phyloP scores from a whole-genome alignment of 805 yeast genomes.

The Metschnikowia santaceciliae region DNA sequence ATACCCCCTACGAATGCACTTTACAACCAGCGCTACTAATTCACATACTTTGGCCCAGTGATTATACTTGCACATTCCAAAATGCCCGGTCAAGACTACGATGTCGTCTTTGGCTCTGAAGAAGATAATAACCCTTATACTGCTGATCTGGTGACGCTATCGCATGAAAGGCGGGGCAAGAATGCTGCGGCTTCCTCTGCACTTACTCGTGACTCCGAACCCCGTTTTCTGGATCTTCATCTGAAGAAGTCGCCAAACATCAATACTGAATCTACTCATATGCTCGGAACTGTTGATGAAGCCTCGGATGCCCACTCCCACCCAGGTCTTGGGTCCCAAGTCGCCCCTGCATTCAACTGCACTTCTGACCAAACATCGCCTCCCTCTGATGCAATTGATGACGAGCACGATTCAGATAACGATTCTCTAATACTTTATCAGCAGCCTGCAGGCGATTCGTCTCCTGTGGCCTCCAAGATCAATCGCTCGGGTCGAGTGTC shows the following conservation, averaged over 20 bases:
- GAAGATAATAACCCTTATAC: conserved; percentile 35
- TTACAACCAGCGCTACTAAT: not conserved
- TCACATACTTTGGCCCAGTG: not conserved
- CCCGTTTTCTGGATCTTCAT: not conserved
- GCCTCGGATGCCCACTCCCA: not conserved
- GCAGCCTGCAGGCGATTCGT: conserved; percentile 10
- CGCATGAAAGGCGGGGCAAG: conserved; percentile 5
- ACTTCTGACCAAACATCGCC: not conserved
- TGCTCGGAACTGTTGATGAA: not conserved
- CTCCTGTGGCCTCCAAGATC: conserved; percentile 22
- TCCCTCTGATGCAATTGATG: not conserved
- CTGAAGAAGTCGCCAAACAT: not conserved
- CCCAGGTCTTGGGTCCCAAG: not conserved
- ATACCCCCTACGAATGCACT: conserved; percentile 3
- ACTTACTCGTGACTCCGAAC: not conserved
- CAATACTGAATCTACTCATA: too few species aligned
- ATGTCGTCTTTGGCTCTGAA: conserved; percentile 18
- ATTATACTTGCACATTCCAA: not conserved
- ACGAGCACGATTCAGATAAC: conserved; percentile 18
- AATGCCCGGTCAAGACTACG: not conserved
- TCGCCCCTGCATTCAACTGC: conserved; percentile 3
- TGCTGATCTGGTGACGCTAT: conserved; percentile 2
- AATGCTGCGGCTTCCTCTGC: not conserved
- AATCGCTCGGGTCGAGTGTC: conserved; percentile 36
- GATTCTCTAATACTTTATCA: conserved; percentile 31